Evolutionary conservation across 1,284 basidiomycete species (phyloP), one percentile per base, ranked within the genome.

Genomic region (Pseudozyma pruni): DNA sequence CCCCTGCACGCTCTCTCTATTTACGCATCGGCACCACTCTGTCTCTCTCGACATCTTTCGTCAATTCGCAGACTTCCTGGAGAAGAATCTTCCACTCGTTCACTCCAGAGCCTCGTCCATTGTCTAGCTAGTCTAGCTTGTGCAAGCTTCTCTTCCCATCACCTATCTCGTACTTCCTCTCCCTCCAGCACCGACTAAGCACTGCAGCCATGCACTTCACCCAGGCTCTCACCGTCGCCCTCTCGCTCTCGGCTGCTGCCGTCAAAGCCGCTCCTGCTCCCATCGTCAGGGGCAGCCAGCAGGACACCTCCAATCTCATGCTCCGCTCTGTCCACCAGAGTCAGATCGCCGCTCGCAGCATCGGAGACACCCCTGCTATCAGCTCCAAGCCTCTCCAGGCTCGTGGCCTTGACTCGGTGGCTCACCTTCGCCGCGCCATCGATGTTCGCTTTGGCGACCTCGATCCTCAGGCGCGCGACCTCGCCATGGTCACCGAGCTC

Each of bases 181-280:
- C 23, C 34, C 19, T 29, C 27, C 35, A 27, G 33, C 29, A 39
- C 17, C 19, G 6, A n/a, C 43, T 20, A 44, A 35, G 25, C 29
- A n/a, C 22, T 20, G 35, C 56, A 41, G 42, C 49, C 23, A 74
- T 75, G 70, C 50, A 73, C 52, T 62, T 75, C 47, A 53, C 69
- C 25, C 69, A 72, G 43, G 70, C 66, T 44, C 70, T 75, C 20
- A 62, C 68, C 22, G 41, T 70, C 14, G 70, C 64, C 22, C 63
- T 75, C 29, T 70, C 66, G 31, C 53, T 75, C 27, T 72, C 69
- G 61, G 64, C 66, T 38, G 57, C 63, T 40, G 67, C 64, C 37
- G 61, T 64, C 29, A 57, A 49, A 31, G 70, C 70, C 13, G 57
- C 63, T 19, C 61, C 70, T 41, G n/a, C n/a, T n/a, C n/a, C n/a